Conservation (phyloP, 352 stramenopile species). For the Globisporangium polare region DNA sequence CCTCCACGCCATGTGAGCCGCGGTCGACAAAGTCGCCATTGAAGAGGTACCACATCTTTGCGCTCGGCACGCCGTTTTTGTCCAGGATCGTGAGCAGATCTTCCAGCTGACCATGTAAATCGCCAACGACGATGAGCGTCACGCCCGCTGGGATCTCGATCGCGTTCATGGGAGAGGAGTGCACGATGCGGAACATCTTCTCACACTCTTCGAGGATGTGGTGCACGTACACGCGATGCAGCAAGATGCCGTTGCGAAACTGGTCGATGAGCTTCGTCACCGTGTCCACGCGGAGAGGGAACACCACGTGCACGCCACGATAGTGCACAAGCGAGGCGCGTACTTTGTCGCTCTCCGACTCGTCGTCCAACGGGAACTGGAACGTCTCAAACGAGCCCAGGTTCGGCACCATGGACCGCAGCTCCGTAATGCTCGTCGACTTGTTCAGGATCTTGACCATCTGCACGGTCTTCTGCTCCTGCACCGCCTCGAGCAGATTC, state of each 20-base stretch:
- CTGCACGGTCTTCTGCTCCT: slow-evolving; percentile 81
- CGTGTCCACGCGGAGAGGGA: slow-evolving; percentile 69
- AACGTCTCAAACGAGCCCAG: slow-evolving; percentile 67
- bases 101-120: slow-evolving; percentile 92
- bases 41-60: slow-evolving; percentile 92
- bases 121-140: slow-evolving; percentile 89
- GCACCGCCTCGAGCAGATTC: slow-evolving; percentile 75
- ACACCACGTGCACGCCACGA: slow-evolving; percentile 64
- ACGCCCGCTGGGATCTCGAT: slow-evolving; percentile 77
- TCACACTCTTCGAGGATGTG: slow-evolving; percentile 71
- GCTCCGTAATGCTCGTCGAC: slow-evolving; percentile 74
- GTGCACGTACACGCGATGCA: slow-evolving; percentile 74
- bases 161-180: slow-evolving; percentile 61
- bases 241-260: slow-evolving; percentile 78
- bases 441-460: slow-evolving; percentile 87
- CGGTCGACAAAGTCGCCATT: slow-evolving; percentile 97
- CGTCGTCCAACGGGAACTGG: slow-evolving; percentile 39
- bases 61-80: slow-evolving; percentile 85
- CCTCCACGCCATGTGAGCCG: slow-evolving; percentile 89
- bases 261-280: slow-evolving; percentile 82
- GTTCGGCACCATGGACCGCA: slow-evolving; percentile 75
- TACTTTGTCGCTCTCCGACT: slow-evolving; percentile 55
- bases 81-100: slow-evolving; percentile 93
- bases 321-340: slow-evolving; percentile 65
- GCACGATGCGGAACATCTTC: slow-evolving; percentile 43